Percentiles rank a stretch among this genome's conserved stretches.
These are phyloP conservation scores for Malassezia japonica DNA, from an alignment of 1,284 basidiomycete species.

Conservation along the genomic window DNA sequence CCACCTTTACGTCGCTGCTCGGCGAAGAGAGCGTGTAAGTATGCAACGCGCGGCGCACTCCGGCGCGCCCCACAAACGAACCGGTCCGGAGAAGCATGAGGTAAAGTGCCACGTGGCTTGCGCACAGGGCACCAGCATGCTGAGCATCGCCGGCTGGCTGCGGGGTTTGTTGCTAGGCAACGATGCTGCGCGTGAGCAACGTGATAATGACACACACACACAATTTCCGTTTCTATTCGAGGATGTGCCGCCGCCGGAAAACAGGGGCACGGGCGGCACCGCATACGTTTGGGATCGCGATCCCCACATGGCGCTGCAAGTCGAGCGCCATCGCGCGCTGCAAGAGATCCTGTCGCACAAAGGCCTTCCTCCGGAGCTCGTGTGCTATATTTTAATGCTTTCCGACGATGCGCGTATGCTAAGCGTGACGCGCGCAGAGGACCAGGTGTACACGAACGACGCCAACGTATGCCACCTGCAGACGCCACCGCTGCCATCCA, in stretches of 20 bases:
- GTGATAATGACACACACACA: no score
- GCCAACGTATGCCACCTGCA: constrained; percentile 9
- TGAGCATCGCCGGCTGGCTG: background rate
- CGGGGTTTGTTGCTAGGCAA: background rate
- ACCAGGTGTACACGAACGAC: constrained; percentile 4
- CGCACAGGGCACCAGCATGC: background rate
- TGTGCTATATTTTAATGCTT: background rate
- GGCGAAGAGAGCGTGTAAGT: constrained; percentile 6
- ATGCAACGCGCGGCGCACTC: no score
- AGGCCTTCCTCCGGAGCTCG: constrained; percentile 9
- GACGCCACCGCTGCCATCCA: constrained; percentile 6
- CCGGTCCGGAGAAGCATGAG: no score
- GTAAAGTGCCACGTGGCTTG: background rate
- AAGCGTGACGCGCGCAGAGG: background rate
- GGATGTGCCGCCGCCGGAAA: background rate
- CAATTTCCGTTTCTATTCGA: no score
- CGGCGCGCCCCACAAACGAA: no score
- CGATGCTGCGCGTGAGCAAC: no score
- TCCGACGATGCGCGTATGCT: constrained; percentile 4
- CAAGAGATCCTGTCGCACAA: background rate
- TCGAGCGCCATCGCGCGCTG: background rate
- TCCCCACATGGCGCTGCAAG: background rate
- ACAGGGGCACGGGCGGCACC: background rate
- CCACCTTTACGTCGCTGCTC: constrained; percentile 19
- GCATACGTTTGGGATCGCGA: constrained; percentile 6